A percentile compares a stretch with the other conserved stretches of the same genome.
These are phyloP conservation scores for Uronychia setigera DNA, from an alignment of 73 alveolate species.

Conservation along the genomic window DNA sequence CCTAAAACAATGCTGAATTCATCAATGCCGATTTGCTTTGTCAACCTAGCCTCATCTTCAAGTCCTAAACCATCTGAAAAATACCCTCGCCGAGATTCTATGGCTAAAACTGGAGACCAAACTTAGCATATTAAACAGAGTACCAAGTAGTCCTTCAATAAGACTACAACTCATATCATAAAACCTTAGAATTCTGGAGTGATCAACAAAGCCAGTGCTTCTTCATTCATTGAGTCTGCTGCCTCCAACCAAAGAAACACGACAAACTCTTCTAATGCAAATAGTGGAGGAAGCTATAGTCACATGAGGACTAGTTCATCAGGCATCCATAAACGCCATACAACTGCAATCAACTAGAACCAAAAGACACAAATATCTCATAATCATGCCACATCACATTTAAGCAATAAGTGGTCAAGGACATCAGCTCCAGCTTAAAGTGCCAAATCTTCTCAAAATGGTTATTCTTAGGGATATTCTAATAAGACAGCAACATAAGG, in stretches of 20 bases:
- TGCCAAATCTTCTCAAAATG: no score
- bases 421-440: no score
- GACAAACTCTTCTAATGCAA: no score
- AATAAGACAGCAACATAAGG: no score
- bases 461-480: no score
- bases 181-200: not conserved
- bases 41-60: not conserved
- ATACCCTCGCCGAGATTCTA: not conserved
- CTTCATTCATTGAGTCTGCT: not conserved
- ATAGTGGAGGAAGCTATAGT: not conserved
- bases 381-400: no score
- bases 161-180: no score
- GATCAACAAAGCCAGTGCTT: not conserved
- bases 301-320: not conserved
- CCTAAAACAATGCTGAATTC: not conserved
- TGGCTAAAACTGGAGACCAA: no score
- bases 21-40: not conserved
- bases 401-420: not conserved
- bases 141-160: no score
- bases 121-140: no score
- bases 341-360: not conserved
- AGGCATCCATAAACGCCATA: not conserved
- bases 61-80: not conserved
- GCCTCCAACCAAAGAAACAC: not conserved
- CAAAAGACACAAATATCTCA: not conserved